Conservation (phyloP, 139 green algal genomes). For the Diplosphaera chodatii region DNA sequence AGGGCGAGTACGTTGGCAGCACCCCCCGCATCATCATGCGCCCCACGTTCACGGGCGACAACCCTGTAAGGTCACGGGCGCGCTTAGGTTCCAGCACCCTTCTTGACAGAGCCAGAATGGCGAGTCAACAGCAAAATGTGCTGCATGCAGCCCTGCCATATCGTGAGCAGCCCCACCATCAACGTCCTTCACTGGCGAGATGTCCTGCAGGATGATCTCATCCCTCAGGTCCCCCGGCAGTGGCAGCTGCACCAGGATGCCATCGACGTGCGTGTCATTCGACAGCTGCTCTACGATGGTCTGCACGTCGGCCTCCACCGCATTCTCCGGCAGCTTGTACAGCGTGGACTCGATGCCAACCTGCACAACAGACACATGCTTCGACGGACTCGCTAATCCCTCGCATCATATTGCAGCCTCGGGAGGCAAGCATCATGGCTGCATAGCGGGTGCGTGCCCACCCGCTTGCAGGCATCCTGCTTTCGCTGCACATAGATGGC, state of each 20-base stretch:
- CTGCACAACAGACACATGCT: no score
- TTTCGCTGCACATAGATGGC: slow-evolving; percentile 91
- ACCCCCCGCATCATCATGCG: slow-evolving; percentile 3
- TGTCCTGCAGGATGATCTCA: slow-evolving; percentile 67
- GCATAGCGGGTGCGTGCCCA: no score
- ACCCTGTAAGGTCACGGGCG: no score
- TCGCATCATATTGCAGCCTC: no score
- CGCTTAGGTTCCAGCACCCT: no score
- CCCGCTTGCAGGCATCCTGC: slow-evolving; percentile 67
- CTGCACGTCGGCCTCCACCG: slow-evolving; percentile 22
- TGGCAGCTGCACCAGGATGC: slow-evolving; percentile 96
- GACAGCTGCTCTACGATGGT: slow-evolving; percentile 65
- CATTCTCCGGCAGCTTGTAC: slow-evolving; percentile 25
- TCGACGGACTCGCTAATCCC: no score
- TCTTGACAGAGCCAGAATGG: no score
- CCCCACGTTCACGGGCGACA: slow-evolving; percentile 84
- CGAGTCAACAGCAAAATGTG: no score
- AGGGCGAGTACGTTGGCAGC: slow-evolving; percentile 43
- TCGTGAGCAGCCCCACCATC: slow-evolving; percentile 58
- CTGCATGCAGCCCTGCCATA: no score
- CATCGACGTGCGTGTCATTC: slow-evolving; percentile 75
- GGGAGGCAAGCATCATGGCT: no score
- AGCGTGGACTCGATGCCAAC: slow-evolving; percentile 31
- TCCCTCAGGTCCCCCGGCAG: slow-evolving; percentile 91
- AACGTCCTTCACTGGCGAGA: slow-evolving; percentile 88